These are phyloP conservation scores for Cutaneotrichosporon mucoides DNA, from an alignment of 1,284 basidiomycete genomes.

Conservation along the genomic window DNA sequence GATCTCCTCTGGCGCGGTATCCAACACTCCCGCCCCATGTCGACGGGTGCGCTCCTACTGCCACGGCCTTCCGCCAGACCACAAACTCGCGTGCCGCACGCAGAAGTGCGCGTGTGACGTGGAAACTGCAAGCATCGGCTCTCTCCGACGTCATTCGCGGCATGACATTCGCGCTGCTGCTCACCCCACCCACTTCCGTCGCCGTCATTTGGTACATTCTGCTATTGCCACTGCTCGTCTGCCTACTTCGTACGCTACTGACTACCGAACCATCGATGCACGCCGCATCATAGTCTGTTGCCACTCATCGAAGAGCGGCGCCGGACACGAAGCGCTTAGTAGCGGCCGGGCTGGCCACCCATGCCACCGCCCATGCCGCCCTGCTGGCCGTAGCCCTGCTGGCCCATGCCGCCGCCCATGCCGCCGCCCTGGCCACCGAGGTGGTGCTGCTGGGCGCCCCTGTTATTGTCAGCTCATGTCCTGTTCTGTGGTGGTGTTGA, in stretches of 20 bases:
- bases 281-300: no score
- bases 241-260: not conserved
- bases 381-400: not conserved
- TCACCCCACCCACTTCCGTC: no score
- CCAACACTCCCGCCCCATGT: no score
- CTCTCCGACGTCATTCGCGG: no score
- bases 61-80: no score
- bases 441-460: not conserved
- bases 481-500: not conserved
- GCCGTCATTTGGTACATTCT: not conserved
- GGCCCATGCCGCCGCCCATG: conserved; percentile 3
- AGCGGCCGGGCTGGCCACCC: conserved; percentile 7
- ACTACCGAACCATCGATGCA: no score
- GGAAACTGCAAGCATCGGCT: no score
- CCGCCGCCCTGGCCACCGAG: not conserved
- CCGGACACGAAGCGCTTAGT: not conserved
- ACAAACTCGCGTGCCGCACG: no score
- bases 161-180: no score
- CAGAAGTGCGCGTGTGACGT: no score
- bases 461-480: not conserved
- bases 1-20: no score
- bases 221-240: not conserved
- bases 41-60: no score
- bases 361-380: conserved; percentile 5
- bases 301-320: not conserved